phyloP scores from a whole-genome alignment of 2,329 filamentous ascomycete species.

The Rhexocercosporidium sp. region DNA sequence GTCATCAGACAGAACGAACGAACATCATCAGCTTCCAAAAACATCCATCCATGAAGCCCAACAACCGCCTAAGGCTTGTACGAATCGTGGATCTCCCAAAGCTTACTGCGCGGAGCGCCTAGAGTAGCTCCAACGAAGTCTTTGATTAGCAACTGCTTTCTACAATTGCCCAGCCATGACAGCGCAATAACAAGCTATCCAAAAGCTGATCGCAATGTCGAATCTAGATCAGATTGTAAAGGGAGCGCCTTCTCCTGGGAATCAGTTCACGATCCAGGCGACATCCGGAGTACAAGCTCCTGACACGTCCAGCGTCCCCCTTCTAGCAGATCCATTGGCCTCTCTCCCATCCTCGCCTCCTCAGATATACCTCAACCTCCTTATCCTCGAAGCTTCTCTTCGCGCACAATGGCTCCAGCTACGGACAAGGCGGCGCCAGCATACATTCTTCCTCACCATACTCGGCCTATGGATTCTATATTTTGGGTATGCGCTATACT shows the following conservation, averaged over 20 bases:
- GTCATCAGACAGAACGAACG: slow-evolving; percentile 10
- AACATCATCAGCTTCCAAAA: background rate
- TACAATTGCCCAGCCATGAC: slow-evolving; percentile 13
- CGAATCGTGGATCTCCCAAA: background rate
- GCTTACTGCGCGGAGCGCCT: slow-evolving; percentile 4
- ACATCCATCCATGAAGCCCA: slow-evolving; percentile 8
- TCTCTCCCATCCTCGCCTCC: slow-evolving; percentile 44
- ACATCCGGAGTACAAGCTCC: slow-evolving; percentile 48
- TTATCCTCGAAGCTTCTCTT: slow-evolving; percentile 93
- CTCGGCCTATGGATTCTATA: slow-evolving; percentile 80
- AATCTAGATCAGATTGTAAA: slow-evolving; percentile 83
- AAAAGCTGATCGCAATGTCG: slow-evolving; percentile 37
- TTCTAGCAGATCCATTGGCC: slow-evolving; percentile 41
- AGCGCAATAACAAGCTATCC: slow-evolving; percentile 27
- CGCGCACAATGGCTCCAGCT: slow-evolving; percentile 92
- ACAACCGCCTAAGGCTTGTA: background rate
- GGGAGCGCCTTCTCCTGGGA: slow-evolving; percentile 74
- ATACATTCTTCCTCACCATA: slow-evolving; percentile 88
- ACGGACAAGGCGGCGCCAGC: slow-evolving; percentile 84
- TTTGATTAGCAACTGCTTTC: background rate
- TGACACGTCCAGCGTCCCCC: slow-evolving; percentile 42
- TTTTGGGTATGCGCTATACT: slow-evolving; percentile 89
- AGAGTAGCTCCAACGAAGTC: background rate
- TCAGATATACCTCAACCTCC: slow-evolving; percentile 91
- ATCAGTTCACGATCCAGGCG: slow-evolving; percentile 36